Percentiles rank a stretch among this genome's conserved stretches.
Evolutionary conservation across 2,329 filamentous ascomycete species (phyloP).

Genomic region (Aspergillus nomiae): DNA sequence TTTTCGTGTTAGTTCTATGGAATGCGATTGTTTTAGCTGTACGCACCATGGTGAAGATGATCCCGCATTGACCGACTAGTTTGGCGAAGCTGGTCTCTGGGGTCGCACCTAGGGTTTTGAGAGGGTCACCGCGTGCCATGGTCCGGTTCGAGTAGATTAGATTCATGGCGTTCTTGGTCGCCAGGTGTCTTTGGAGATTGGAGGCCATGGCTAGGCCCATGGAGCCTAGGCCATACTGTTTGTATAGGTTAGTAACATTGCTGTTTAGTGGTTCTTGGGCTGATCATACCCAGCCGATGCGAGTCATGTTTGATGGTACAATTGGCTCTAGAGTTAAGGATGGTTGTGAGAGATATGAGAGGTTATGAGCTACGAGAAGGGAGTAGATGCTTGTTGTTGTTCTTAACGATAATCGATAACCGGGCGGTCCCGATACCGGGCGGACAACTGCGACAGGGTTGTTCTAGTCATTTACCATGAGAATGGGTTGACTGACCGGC

Average conservation of each 20-base stretch:
- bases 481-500: background rate
- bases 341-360: background rate
- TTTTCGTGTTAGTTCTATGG: conserved; percentile 15
- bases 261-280: background rate
- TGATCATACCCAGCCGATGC: conserved; percentile 39
- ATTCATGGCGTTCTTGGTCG: conserved; percentile 31
- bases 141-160: conserved; percentile 47
- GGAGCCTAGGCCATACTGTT: conserved; percentile 46
- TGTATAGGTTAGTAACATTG: conserved; percentile 6
- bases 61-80: conserved; percentile 38
- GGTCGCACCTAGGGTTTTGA: conserved; percentile 39
- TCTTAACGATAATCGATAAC: conserved; percentile 10
- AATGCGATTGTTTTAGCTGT: background rate
- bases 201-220: conserved; percentile 50
- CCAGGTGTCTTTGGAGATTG: conserved; percentile 46
- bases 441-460: conserved; percentile 10
- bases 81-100: conserved; percentile 36
- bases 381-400: background rate
- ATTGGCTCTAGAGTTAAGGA: background rate
- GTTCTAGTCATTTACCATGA: background rate
- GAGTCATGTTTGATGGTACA: conserved; percentile 25
- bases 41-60: conserved; percentile 44
- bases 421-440: conserved; percentile 24
- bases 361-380: background rate
- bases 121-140: conserved; percentile 38